These are phyloP conservation scores for Beauveria bassiana DNA, from an alignment of 2,329 filamentous ascomycete species.

Conservation along the genomic window DNA sequence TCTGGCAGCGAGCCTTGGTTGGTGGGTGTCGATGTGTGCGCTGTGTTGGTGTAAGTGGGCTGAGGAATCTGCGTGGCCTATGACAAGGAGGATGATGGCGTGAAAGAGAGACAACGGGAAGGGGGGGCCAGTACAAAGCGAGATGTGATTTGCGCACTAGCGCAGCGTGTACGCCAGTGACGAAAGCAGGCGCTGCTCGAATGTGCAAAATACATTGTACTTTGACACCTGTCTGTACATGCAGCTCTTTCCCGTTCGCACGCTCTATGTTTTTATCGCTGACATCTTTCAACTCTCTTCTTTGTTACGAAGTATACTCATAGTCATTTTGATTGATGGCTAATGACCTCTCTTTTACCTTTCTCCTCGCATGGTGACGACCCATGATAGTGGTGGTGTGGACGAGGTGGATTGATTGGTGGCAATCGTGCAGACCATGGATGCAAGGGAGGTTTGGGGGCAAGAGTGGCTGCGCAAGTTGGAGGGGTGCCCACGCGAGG, in stretches of 20 bases:
- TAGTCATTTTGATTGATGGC: not conserved
- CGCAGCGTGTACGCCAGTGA: not conserved
- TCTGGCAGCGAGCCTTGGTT: not conserved
- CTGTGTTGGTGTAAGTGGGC: slow-evolving; percentile 3
- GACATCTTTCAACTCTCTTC: too few relatives aligned
- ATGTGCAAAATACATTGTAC: too few relatives aligned
- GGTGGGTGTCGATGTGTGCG: not conserved
- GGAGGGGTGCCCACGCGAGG: not conserved
- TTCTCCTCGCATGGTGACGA: not conserved
- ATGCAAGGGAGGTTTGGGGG: not conserved
- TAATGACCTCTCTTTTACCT: not conserved
- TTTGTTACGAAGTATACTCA: not conserved
- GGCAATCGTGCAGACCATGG: not conserved
- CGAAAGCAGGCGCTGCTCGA: not conserved
- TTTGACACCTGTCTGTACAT: too few relatives aligned
- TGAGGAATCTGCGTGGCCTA: not conserved
- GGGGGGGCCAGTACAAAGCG: not conserved
- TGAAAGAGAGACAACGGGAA: too few relatives aligned
- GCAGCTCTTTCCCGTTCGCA: too few relatives aligned
- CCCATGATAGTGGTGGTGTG: slow-evolving; percentile 4
- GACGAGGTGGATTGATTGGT: slow-evolving; percentile 2
- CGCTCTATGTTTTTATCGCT: too few relatives aligned
- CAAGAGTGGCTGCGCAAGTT: not conserved
- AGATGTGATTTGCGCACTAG: slow-evolving; percentile 5
- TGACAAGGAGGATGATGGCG: not conserved